phyloP scores from a whole-genome alignment of 2,329 filamentous ascomycete genomes.

The Penicillium sp. region DNA sequence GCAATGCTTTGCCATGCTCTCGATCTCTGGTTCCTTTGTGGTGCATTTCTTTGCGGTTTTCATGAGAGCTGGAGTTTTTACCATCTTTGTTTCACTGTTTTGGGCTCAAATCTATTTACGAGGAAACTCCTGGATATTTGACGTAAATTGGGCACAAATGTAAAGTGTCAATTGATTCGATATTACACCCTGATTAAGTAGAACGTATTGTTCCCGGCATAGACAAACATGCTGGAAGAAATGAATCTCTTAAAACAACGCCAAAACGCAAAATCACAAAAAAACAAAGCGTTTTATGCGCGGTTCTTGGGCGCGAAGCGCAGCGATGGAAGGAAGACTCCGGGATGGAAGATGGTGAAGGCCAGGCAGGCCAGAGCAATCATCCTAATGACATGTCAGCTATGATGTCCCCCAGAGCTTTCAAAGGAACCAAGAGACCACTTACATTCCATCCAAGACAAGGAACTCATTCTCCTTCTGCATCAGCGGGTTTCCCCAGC shows the following conservation, averaged over 20 bases:
- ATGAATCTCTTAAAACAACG: neutral
- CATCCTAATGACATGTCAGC: conserved; percentile 38
- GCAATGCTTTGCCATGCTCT: conserved; percentile 5
- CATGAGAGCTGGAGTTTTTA: conserved; percentile 10
- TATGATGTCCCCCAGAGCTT: neutral
- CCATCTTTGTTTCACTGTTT: neutral
- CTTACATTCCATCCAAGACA: conserved; percentile 49
- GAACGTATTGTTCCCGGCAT: neutral
- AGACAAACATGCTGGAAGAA: neutral
- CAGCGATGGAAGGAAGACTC: conserved; percentile 42
- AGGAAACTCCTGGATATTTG: neutral
- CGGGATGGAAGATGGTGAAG: conserved; percentile 46
- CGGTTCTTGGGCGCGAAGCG: conserved; percentile 26
- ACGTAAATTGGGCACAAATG: neutral
- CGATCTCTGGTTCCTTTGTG: neutral
- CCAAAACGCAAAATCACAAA: neutral
- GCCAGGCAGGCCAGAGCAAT: conserved; percentile 41
- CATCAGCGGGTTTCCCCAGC: conserved; percentile 50
- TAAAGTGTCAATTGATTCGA: neutral
- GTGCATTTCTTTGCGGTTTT: conserved; percentile 7
- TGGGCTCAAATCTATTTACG: neutral
- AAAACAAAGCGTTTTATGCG: conserved; percentile 1
- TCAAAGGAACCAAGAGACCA: conserved; percentile 6
- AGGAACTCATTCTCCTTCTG: conserved; percentile 48
- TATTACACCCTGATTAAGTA: neutral